Conservation (phyloP, 345 rosid genomes). For the Erysimum cheiranthoides region DNA sequence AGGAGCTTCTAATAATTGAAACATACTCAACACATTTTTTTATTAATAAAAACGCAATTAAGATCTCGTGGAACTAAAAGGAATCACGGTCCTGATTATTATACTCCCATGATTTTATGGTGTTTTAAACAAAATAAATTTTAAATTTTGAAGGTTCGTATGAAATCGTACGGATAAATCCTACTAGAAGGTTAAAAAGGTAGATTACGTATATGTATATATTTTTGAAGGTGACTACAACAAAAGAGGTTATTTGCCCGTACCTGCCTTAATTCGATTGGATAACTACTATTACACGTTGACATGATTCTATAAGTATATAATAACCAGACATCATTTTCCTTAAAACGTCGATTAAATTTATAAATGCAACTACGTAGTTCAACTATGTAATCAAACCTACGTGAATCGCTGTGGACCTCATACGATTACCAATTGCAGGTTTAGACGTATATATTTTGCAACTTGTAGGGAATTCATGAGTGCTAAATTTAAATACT, state of each 20-base stretch:
- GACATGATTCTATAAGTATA: slow-evolving; percentile 11
- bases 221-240: slow-evolving; percentile 26
- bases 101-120: slow-evolving; percentile 8
- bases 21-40: slow-evolving; percentile 6
- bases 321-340: slow-evolving; percentile 28
- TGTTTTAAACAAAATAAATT: not conserved
- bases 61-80: slow-evolving; percentile 4
- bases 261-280: slow-evolving; percentile 29
- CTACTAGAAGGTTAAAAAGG: slow-evolving; percentile 14
- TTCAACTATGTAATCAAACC: not conserved
- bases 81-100: slow-evolving; percentile 3
- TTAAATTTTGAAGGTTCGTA: not conserved
- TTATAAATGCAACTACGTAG: slow-evolving; percentile 10
- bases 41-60: not conserved
- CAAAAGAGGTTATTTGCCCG: not conserved
- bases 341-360: slow-evolving; percentile 12
- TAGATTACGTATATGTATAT: slow-evolving; percentile 25
- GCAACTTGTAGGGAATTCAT: slow-evolving; percentile 8
- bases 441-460: slow-evolving; percentile 3
- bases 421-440: slow-evolving; percentile 25
- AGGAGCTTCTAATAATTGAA: not conserved
- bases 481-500: slow-evolving; percentile 19
- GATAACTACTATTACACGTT: slow-evolving; percentile 38
- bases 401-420: slow-evolving; percentile 28
- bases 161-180: slow-evolving; percentile 24